Evolutionary conservation across 169 alveolate genomes (phyloP).

Genomic region (Cryptosporidium viatorum): DNA sequence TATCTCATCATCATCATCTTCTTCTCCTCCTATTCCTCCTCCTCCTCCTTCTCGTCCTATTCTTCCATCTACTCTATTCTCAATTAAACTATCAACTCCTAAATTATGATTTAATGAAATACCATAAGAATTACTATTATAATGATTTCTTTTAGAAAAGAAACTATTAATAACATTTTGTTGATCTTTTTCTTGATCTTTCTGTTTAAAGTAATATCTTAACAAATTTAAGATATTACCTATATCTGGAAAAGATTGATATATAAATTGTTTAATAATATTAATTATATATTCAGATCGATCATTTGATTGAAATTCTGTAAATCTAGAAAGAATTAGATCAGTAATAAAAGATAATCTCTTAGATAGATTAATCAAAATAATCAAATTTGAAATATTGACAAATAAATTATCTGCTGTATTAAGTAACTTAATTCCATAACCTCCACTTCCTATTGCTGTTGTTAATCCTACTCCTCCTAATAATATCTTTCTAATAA

Average conservation of each 20-base stretch:
- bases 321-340: background rate
- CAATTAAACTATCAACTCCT: background rate
- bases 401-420: slow-evolving; percentile 28
- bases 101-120: background rate
- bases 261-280: slow-evolving; percentile 15
- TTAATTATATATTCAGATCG: background rate
- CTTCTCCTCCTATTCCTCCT: too few relatives aligned
- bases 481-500: background rate
- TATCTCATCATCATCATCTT: slow-evolving; percentile 20
- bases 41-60: too few relatives aligned
- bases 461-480: background rate
- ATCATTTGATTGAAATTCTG: background rate
- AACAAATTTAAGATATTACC: slow-evolving; percentile 12
- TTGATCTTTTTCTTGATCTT: background rate
- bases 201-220: background rate
- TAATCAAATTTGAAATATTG: slow-evolving; percentile 13
- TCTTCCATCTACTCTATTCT: background rate
- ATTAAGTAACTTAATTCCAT: background rate
- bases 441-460: background rate
- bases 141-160: background rate
- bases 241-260: slow-evolving; percentile 29
- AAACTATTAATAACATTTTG: background rate
- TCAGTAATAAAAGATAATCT: slow-evolving; percentile 9
- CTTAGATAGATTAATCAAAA: slow-evolving; percentile 7
- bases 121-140: background rate